A percentile compares a stretch with the other conserved stretches of the same genome.
Evolutionary conservation across 176 grass and related monocot genomes (phyloP).

Genomic region (Juncus inflexus): DNA sequence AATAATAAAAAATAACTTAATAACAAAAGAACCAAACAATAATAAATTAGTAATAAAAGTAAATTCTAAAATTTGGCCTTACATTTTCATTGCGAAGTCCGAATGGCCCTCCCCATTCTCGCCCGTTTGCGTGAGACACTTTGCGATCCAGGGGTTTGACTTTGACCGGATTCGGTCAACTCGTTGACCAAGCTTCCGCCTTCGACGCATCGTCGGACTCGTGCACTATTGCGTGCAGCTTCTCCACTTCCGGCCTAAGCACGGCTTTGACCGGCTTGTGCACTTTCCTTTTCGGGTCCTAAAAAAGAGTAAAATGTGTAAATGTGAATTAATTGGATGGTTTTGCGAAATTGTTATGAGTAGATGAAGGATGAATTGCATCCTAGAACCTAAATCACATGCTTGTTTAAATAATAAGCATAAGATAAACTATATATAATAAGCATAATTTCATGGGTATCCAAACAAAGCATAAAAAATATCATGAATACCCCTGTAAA

Average conservation of each 20-base stretch:
- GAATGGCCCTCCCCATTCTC: slow-evolving; percentile 42
- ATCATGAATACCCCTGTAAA: too few species aligned
- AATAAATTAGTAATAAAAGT: too few species aligned
- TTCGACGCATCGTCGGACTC: slow-evolving; percentile 83
- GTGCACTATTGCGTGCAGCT: slow-evolving; percentile 50
- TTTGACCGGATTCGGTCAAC: slow-evolving; percentile 60
- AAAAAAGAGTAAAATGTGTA: slow-evolving; percentile 15
- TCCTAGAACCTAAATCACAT: too few species aligned
- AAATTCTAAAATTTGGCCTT: slow-evolving; percentile 31
- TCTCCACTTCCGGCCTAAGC: slow-evolving; percentile 85
- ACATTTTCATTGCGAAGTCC: slow-evolving; percentile 50
- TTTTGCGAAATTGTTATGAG: neutral
- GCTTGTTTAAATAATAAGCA: too few species aligned
- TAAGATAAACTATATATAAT: too few species aligned
- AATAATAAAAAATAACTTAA: too few species aligned
- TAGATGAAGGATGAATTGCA: too few species aligned
- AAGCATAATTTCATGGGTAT: too few species aligned
- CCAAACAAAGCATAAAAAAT: too few species aligned
- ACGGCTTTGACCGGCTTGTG: slow-evolving; percentile 98
- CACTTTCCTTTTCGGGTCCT: slow-evolving; percentile 98
- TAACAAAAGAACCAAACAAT: too few species aligned
- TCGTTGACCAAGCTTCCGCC: slow-evolving; percentile 79
- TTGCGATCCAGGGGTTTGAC: slow-evolving; percentile 64
- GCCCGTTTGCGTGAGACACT: slow-evolving; percentile 55
- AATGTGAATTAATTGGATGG: neutral